Conservation (phyloP, 1,284 basidiomycete genomes). For the Veloboletus limbatus region DNA sequence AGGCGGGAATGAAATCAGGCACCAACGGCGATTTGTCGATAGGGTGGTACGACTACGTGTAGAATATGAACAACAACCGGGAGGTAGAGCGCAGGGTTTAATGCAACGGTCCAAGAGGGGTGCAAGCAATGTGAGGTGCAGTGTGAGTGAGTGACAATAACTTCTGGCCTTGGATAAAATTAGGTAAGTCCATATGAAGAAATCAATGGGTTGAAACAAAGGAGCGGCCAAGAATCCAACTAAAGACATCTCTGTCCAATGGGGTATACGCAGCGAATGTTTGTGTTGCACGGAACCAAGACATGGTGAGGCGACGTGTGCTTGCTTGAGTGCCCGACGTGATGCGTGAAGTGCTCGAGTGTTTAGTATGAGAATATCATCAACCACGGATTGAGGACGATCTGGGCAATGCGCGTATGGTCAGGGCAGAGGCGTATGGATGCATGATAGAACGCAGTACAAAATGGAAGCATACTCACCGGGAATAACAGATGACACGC, state of each 20-base stretch:
- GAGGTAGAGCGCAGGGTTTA: background rate
- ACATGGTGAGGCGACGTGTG: background rate
- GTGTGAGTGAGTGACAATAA: background rate
- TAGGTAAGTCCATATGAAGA: slow-evolving; percentile 10
- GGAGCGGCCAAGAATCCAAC: background rate
- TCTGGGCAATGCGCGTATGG: slow-evolving; percentile 42
- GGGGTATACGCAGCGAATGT: background rate
- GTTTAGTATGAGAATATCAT: slow-evolving; percentile 73
- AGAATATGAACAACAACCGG: background rate
- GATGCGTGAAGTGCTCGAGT: slow-evolving; percentile 10
- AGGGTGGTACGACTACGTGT: background rate
- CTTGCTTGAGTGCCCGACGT: background rate
- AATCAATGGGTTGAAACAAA: background rate
- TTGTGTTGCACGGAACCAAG: background rate
- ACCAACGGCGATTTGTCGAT: background rate
- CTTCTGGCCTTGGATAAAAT: slow-evolving; percentile 11
- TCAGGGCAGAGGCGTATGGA: slow-evolving; percentile 13
- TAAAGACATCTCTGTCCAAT: slow-evolving; percentile 9
- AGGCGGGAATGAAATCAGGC: slow-evolving; percentile 22
- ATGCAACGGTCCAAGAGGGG: slow-evolving; percentile 17
- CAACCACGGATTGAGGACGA: slow-evolving; percentile 76
- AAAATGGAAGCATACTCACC: slow-evolving; percentile 38
- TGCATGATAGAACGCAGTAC: background rate
- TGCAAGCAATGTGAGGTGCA: slow-evolving; percentile 8
- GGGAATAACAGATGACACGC: slow-evolving; percentile 70